phyloP scores from a whole-genome alignment of 1,284 basidiomycete species.

The Papiliotrema nemorosa region DNA sequence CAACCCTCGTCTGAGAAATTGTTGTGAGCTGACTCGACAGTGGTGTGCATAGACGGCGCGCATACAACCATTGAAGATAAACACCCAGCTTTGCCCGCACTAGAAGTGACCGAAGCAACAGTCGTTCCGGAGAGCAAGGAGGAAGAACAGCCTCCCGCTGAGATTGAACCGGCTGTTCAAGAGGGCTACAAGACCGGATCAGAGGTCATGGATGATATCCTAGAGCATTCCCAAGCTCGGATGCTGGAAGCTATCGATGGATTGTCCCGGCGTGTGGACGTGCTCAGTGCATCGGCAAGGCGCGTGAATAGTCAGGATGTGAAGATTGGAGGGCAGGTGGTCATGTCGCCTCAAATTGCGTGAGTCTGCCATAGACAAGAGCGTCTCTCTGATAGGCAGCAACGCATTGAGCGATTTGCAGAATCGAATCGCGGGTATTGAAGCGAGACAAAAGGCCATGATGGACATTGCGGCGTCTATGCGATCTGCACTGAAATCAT shows the following conservation, averaged over 20 bases:
- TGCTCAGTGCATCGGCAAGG: slow-evolving; percentile 10
- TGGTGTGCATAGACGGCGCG: slow-evolving; percentile 22
- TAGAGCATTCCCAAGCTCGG: slow-evolving; percentile 43
- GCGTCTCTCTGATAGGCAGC: not conserved
- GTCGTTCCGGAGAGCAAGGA: too few species aligned
- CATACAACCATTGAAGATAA: not conserved
- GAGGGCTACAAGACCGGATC: slow-evolving; percentile 34
- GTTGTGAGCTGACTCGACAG: slow-evolving; percentile 14
- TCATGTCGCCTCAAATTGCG: slow-evolving; percentile 11
- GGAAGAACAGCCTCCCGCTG: not conserved
- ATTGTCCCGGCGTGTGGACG: slow-evolving; percentile 35
- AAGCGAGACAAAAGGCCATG: slow-evolving; percentile 19
- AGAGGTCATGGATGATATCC: slow-evolving; percentile 46
- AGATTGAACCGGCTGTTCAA: not conserved
- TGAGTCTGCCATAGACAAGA: slow-evolving; percentile 6
- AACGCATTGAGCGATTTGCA: slow-evolving; percentile 15
- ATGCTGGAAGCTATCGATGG: slow-evolving; percentile 45
- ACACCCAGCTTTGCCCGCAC: not conserved
- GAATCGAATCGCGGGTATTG: slow-evolving; percentile 19
- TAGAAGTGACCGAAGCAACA: too few species aligned
- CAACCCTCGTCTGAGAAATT: not conserved
- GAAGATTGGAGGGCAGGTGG: not conserved
- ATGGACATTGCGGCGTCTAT: slow-evolving; percentile 21
- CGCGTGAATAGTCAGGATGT: not conserved
- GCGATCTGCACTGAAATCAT: slow-evolving; percentile 18